Evolutionary conservation across 2,329 filamentous ascomycete genomes (phyloP).

Genomic region (Colletotrichum salicis): DNA sequence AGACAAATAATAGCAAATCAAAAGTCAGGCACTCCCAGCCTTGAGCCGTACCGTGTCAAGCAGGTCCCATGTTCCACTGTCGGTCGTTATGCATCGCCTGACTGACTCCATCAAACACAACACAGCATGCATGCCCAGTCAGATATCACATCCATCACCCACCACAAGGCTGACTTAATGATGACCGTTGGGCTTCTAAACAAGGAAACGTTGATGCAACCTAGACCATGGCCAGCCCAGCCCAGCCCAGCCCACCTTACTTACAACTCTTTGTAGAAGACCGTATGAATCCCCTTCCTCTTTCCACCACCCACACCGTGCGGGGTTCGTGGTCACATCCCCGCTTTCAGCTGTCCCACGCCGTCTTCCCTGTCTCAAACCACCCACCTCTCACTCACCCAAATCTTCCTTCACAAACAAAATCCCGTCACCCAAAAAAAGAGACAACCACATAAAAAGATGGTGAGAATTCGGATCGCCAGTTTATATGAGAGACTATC

Average conservation of each 20-base stretch:
- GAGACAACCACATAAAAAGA: slow-evolving; percentile 15
- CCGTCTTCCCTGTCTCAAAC: slow-evolving; percentile 35
- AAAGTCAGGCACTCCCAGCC: not conserved
- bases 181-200: slow-evolving; percentile 12
- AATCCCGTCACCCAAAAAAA: slow-evolving; percentile 9
- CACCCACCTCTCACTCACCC: slow-evolving; percentile 27
- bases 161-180: slow-evolving; percentile 20
- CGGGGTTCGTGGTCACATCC: slow-evolving; percentile 31
- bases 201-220: slow-evolving; percentile 22
- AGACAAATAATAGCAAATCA: not conserved
- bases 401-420: slow-evolving; percentile 32
- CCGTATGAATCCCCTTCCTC: slow-evolving; percentile 6
- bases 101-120: not conserved
- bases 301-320: slow-evolving; percentile 12
- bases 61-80: not conserved
- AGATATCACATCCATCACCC: not conserved
- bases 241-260: not conserved
- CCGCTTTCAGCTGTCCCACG: slow-evolving; percentile 36
- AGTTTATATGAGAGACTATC: not conserved
- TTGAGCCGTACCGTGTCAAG: not conserved
- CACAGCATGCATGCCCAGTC: not conserved
- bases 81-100: not conserved
- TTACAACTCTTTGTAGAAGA: not conserved
- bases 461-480: slow-evolving; percentile 13
- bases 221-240: slow-evolving; percentile 1